These are phyloP conservation scores for Conoideocrella luteorostrata DNA, from an alignment of 2,329 filamentous ascomycete genomes.

Conservation along the genomic window DNA sequence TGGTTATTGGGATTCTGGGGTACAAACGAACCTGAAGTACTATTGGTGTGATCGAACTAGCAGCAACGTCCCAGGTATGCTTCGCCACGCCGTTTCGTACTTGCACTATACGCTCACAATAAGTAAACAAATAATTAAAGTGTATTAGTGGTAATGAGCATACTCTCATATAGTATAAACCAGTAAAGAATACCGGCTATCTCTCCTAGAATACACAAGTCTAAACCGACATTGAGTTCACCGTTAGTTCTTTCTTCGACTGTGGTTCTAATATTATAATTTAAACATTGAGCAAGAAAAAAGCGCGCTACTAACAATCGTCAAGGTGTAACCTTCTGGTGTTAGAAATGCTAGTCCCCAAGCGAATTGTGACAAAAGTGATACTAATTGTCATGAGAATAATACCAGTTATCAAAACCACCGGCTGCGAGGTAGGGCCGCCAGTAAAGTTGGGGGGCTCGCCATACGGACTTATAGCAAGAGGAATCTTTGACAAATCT, in stretches of 20 bases:
- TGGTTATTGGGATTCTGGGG: too few relatives aligned
- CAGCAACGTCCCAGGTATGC: background rate
- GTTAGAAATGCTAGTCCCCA: background rate
- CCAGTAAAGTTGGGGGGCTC: background rate
- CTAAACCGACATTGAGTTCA: too few relatives aligned
- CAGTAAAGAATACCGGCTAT: background rate
- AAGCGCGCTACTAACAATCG: background rate
- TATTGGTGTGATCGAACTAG: background rate
- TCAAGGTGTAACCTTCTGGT: background rate
- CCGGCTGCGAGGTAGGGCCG: background rate
- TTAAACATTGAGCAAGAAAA: too few relatives aligned
- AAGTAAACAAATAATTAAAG: too few relatives aligned
- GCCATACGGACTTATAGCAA: background rate
- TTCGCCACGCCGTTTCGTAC: background rate
- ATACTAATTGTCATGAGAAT: background rate
- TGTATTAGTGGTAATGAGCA: too few relatives aligned
- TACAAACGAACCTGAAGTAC: background rate
- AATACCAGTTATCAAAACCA: background rate
- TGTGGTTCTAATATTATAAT: too few relatives aligned
- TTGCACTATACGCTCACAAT: too few relatives aligned
- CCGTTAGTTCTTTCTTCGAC: too few relatives aligned
- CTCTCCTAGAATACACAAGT: background rate
- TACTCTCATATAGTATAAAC: background rate
- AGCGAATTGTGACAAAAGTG: background rate
- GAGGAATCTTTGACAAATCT: background rate